These are phyloP conservation scores for Pleurotus platypus DNA, from an alignment of 768 basidiomycete genomes.

Conservation along the genomic window DNA sequence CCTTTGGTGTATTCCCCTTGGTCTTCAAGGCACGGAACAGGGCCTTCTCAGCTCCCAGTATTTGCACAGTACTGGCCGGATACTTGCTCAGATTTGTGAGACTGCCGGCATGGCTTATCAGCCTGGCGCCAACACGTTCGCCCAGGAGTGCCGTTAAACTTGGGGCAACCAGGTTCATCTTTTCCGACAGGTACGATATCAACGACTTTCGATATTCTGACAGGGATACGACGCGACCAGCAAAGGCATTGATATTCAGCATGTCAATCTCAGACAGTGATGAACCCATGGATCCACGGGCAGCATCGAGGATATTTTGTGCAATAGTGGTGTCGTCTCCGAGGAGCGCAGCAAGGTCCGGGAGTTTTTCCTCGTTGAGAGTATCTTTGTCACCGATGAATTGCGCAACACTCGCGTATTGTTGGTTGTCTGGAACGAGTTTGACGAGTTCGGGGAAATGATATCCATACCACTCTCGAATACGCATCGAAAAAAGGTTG, in stretches of 20 bases:
- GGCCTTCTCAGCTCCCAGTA: constrained; percentile 96
- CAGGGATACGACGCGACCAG: constrained; percentile 84
- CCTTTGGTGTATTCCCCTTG: constrained; percentile 98
- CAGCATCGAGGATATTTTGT: constrained; percentile 92
- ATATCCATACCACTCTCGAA: constrained; percentile 98
- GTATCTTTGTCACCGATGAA: constrained; percentile 89
- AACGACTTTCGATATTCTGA: constrained; percentile 93
- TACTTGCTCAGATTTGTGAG: constrained; percentile 97
- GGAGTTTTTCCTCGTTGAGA: constrained; percentile 74
- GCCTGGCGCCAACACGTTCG: constrained; percentile 86
- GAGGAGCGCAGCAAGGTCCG: constrained; percentile 73
- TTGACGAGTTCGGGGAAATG: constrained; percentile 97
- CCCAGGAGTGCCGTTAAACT: constrained; percentile 88
- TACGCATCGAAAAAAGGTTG: constrained; percentile 97
- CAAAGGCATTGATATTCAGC: constrained; percentile 93
- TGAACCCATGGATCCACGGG: constrained; percentile 92
- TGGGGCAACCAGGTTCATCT: constrained; percentile 97
- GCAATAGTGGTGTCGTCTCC: constrained; percentile 84
- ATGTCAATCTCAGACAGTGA: constrained; percentile 90
- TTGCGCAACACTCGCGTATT: constrained; percentile 82
- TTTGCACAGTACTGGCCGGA: constrained; percentile 97
- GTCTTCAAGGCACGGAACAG: constrained; percentile 97
- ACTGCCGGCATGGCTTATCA: constrained; percentile 95
- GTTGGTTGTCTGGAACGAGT: constrained; percentile 91
- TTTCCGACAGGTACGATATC: constrained; percentile 84